A percentile compares a stretch with the other conserved stretches of the same genome.
Conservation (phyloP, 257 asterid species). For the Solanum chmielewskii region DNA sequence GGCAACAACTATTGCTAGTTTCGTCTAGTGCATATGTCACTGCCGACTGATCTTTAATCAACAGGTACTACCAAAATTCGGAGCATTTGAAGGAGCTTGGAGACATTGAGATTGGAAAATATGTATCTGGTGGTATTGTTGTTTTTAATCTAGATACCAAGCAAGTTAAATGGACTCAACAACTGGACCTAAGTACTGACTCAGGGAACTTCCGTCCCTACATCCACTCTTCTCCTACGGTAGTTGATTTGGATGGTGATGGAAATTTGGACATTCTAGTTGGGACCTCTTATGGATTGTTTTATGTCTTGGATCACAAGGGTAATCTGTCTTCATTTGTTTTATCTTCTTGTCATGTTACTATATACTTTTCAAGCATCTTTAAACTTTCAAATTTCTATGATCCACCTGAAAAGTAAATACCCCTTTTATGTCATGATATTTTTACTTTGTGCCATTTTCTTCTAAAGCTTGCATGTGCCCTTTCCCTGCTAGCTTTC, state of each 20-base stretch:
- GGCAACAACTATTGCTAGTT: background rate
- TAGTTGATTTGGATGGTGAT: constrained; percentile 96
- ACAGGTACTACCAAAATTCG: constrained; percentile 97
- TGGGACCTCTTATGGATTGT: constrained; percentile 96
- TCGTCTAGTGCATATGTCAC: background rate
- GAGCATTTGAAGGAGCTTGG: constrained; percentile 92
- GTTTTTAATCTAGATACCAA: constrained; percentile 89
- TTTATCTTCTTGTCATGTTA: background rate
- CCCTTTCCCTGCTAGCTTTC: background rate
- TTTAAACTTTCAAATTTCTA: background rate
- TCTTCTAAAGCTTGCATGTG: background rate
- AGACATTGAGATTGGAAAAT: constrained; percentile 88
- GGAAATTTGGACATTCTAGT: constrained; percentile 93
- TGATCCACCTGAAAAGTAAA: background rate
- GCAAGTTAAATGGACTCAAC: constrained; percentile 90
- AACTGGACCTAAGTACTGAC: constrained; percentile 81
- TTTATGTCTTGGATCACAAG: constrained; percentile 95
- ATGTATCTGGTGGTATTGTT: constrained; percentile 95
- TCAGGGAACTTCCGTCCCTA: constrained; percentile 75
- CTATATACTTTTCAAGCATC: background rate
- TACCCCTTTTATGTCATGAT: background rate
- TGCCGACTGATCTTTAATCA: constrained; percentile 34
- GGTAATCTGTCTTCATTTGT: constrained; percentile 25
- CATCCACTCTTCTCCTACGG: constrained; percentile 94
- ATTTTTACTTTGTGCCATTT: background rate